phyloP scores from a whole-genome alignment of 768 basidiomycete species.

The Termitomyces titanicus region DNA sequence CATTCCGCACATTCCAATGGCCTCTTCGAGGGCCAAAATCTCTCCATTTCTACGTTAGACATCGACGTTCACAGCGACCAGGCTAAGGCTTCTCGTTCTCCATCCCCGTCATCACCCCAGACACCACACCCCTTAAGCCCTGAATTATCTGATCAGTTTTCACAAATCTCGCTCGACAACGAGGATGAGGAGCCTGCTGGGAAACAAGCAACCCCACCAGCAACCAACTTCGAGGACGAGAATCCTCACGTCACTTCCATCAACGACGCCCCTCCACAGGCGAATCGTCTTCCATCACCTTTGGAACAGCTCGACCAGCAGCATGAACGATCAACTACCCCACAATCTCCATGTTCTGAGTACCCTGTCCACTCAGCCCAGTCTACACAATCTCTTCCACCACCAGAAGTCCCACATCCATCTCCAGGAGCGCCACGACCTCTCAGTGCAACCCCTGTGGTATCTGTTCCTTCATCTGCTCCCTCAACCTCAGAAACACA shows the following conservation, averaged over 20 bases:
- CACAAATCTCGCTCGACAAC: conserved; percentile 36
- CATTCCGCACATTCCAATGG: conserved; percentile 29
- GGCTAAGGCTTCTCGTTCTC: conserved; percentile 21
- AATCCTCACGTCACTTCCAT: conserved; percentile 36
- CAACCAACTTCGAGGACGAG: conserved; percentile 1
- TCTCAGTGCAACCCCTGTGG: conserved; percentile 11
- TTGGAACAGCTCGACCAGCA: background rate
- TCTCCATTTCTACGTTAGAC: conserved; percentile 57
- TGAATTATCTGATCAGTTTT: conserved; percentile 31
- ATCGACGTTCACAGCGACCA: conserved; percentile 36
- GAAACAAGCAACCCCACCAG: conserved; percentile 1
- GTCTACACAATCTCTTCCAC: conserved; percentile 20
- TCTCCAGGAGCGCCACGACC: conserved; percentile 8
- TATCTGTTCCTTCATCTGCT: conserved; percentile 5
- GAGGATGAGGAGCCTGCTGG: conserved; percentile 5
- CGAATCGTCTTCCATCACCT: conserved; percentile 10
- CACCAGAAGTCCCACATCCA: conserved; percentile 13
- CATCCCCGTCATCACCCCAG: conserved; percentile 13
- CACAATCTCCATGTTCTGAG: conserved; percentile 8
- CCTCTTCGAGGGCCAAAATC: conserved; percentile 31
- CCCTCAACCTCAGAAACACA: conserved; percentile 16
- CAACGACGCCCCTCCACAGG: conserved; percentile 31
- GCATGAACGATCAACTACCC: conserved; percentile 3
- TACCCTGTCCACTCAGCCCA: conserved; percentile 10
- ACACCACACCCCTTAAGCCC: conserved; percentile 20